Percentiles rank a stretch among this genome's conserved stretches.
Conservation (phyloP, 768 basidiomycete species). For the Podaxis sp. region DNA sequence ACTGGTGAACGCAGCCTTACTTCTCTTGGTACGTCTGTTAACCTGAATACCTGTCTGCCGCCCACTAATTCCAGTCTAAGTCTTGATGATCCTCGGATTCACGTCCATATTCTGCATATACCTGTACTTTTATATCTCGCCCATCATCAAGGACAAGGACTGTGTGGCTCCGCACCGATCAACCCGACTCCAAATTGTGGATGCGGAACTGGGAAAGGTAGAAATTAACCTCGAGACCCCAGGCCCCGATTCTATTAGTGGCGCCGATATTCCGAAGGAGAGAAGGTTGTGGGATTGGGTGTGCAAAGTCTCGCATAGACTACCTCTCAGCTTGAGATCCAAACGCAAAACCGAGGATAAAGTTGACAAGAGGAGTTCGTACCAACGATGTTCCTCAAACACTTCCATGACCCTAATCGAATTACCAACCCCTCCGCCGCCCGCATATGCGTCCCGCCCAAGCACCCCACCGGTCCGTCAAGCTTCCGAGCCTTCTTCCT, state of each 20-base stretch:
- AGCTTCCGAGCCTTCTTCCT: background rate
- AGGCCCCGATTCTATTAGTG: background rate
- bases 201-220: background rate
- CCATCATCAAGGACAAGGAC: conserved; percentile 6
- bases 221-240: background rate
- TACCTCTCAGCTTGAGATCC: background rate
- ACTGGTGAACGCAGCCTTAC: background rate
- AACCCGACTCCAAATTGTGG: background rate
- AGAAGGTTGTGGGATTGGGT: background rate
- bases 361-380: background rate
- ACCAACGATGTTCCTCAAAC: background rate
- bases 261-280: background rate
- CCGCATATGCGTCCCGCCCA: background rate
- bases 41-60: background rate
- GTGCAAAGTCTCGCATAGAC: background rate
- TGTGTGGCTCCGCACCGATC: background rate
- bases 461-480: background rate
- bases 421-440: background rate
- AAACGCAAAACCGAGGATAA: background rate
- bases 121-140: conserved; percentile 5
- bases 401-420: background rate
- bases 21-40: background rate
- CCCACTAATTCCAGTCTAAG: background rate
- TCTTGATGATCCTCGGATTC: background rate
- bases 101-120: conserved; percentile 1